Evolutionary conservation across 164 flowering plant genomes (phyloP).

Genomic region (Vitis amurensis): DNA sequence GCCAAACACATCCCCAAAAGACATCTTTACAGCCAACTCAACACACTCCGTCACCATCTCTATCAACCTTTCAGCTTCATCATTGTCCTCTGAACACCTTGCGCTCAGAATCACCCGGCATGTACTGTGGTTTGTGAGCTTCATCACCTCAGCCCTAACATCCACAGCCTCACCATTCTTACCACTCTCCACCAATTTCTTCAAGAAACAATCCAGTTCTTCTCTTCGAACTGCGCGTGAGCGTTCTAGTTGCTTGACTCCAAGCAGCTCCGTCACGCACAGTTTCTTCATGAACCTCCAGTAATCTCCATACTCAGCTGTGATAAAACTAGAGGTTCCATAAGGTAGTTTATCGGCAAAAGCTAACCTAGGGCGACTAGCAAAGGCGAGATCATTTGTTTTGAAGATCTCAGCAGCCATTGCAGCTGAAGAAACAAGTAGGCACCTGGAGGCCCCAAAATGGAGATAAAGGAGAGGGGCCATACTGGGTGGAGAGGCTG

Average conservation of each 20-base stretch:
- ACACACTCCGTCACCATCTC: conserved; percentile 4
- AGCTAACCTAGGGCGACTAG: not conserved
- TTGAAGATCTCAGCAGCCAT: conserved; percentile 5
- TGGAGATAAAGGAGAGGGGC: conserved; percentile 6
- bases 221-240: not conserved
- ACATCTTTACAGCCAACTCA: not conserved
- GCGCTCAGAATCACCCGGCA: conserved; percentile 13
- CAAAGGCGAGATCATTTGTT: conserved; percentile 3
- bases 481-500: not conserved
- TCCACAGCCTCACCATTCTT: not conserved
- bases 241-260: not conserved
- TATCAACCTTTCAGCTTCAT: conserved; percentile 9
- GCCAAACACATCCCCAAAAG: not conserved
- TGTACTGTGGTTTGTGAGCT: not conserved
- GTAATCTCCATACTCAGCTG: conserved; percentile 4
- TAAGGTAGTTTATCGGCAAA: not conserved
- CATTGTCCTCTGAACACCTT: conserved; percentile 4
- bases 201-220: not conserved
- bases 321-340: not conserved
- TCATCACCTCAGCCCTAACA: conserved; percentile 3
- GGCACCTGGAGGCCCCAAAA: conserved; percentile 1
- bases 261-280: conserved; percentile 4
- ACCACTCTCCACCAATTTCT: not conserved
- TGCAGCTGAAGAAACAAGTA: not conserved
- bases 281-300: conserved; percentile 13